A percentile compares a stretch with the other conserved stretches of the same genome.
Evolutionary conservation across 257 asterid genomes (phyloP).

Genomic region (Marsdenia floribunda): DNA sequence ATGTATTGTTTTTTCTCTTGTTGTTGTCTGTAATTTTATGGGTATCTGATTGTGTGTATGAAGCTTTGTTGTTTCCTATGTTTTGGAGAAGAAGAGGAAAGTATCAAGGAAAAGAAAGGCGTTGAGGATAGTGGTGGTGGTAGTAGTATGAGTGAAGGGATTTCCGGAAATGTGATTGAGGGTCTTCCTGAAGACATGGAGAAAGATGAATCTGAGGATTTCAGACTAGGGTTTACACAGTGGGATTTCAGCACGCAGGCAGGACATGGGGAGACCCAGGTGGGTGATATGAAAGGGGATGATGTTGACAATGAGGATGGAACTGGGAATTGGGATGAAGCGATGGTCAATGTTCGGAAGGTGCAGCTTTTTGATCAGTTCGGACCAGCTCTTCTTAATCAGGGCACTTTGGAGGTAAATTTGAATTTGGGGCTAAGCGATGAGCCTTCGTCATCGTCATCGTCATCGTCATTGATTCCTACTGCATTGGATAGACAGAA

Average conservation of each 20-base stretch:
- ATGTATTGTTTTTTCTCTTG: background rate
- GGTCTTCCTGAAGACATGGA: conserved; percentile 31
- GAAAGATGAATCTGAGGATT: conserved; percentile 45
- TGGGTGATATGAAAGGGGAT: conserved; percentile 18
- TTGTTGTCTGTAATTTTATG: conserved; percentile 5
- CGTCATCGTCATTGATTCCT: conserved; percentile 20
- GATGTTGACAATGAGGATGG: conserved; percentile 18
- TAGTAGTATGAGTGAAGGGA: conserved; percentile 32
- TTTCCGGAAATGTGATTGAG: conserved; percentile 37
- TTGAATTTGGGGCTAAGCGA: conserved; percentile 67
- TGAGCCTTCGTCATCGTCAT: conserved; percentile 64
- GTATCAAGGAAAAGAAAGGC: background rate
- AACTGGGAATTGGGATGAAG: conserved; percentile 26
- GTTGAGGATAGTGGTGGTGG: conserved; percentile 13
- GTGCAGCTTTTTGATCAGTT: conserved; percentile 18
- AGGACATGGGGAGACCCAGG: conserved; percentile 19
- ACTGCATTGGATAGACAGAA: conserved; percentile 36
- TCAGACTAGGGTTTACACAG: conserved; percentile 22
- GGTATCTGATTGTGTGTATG: conserved; percentile 52
- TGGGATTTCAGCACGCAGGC: conserved; percentile 6
- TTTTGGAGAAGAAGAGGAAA: conserved; percentile 60
- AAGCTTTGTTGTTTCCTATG: conserved; percentile 77
- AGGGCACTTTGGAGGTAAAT: conserved; percentile 43
- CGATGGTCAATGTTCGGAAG: conserved; percentile 17
- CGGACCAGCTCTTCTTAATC: conserved; percentile 34